phyloP scores from a whole-genome alignment of 1,284 basidiomycete genomes.

The Rhodotorula sp. region DNA sequence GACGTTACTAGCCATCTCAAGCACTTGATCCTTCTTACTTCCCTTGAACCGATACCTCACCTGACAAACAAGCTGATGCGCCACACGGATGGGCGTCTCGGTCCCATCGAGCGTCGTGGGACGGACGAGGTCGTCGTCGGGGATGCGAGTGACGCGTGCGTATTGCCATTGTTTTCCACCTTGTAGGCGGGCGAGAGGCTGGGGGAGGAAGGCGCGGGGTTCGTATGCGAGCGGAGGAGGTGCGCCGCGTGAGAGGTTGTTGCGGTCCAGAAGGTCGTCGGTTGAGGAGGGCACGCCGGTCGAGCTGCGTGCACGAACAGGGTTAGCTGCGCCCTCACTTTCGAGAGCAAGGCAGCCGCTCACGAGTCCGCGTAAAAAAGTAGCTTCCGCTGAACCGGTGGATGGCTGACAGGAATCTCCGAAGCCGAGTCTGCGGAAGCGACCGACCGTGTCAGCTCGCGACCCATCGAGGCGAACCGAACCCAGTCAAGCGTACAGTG shows the following conservation, averaged over 20 bases:
- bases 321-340: not conserved
- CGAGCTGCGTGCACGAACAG: not conserved
- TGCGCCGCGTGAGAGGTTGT: conserved; percentile 11
- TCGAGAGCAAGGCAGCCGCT: not conserved
- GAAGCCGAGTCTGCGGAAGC: not conserved
- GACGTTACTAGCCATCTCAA: conserved; percentile 22
- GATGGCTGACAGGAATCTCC: conserved; percentile 3
- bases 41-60: conserved; percentile 27
- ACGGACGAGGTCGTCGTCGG: conserved; percentile 31
- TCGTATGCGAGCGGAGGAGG: conserved; percentile 21
- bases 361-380: conserved; percentile 30
- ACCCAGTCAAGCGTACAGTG: not conserved
- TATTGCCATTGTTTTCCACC: conserved; percentile 27
- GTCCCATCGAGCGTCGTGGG: conserved; percentile 33
- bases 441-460: not conserved
- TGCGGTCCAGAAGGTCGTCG: conserved; percentile 18
- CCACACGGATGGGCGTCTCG: conserved; percentile 25
- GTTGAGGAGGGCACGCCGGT: conserved; percentile 17
- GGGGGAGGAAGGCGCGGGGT: conserved; percentile 15
- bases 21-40: conserved; percentile 18
- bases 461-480: no score
- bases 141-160: conserved; percentile 23
- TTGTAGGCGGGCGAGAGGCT: conserved; percentile 18
- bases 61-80: conserved; percentile 25
- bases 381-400: conserved; percentile 12